Percentiles rank a stretch among this genome's conserved stretches.
phyloP scores from a whole-genome alignment of 129 eudicot genomes.

The Heracleum sosnowskyi region DNA sequence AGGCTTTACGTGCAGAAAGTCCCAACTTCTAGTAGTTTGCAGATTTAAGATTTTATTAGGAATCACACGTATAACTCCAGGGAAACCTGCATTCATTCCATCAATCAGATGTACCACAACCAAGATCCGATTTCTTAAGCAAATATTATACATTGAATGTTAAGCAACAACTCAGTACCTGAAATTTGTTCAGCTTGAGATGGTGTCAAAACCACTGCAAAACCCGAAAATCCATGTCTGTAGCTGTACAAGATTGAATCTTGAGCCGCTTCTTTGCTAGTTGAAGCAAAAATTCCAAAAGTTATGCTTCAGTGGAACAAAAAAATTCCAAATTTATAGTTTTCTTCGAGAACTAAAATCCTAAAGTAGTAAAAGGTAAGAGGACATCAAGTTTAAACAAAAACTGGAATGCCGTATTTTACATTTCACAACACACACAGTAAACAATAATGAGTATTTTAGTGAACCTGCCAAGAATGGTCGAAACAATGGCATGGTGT shows the following conservation, averaged over 20 bases:
- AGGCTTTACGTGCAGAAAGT: constrained; percentile 35
- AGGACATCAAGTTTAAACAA: not conserved
- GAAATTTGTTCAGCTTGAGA: constrained; percentile 34
- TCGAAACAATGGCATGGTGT: constrained; percentile 40
- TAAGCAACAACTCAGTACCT: constrained; percentile 15
- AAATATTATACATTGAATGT: not conserved
- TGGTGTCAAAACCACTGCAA: constrained; percentile 39
- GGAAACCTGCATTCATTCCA: constrained; percentile 33
- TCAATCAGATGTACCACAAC: not conserved
- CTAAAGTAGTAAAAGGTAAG: not conserved
- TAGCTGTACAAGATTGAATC: constrained; percentile 53
- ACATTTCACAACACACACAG: not conserved
- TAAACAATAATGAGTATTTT: not conserved
- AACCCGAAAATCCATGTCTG: constrained; percentile 57
- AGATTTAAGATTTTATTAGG: constrained; percentile 32
- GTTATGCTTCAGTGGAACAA: not conserved
- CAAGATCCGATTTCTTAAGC: not conserved
- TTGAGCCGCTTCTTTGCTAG: constrained; percentile 39
- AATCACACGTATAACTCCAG: constrained; percentile 41
- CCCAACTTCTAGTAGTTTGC: constrained; percentile 69
- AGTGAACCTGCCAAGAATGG: constrained; percentile 38
- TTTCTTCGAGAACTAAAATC: not conserved
- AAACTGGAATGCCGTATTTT: not conserved
- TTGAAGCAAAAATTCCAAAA: not conserved
- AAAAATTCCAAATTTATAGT: not conserved